Evolutionary conservation across 2,329 filamentous ascomycete species (phyloP).

Genomic region (Fusarium austroafricanum): DNA sequence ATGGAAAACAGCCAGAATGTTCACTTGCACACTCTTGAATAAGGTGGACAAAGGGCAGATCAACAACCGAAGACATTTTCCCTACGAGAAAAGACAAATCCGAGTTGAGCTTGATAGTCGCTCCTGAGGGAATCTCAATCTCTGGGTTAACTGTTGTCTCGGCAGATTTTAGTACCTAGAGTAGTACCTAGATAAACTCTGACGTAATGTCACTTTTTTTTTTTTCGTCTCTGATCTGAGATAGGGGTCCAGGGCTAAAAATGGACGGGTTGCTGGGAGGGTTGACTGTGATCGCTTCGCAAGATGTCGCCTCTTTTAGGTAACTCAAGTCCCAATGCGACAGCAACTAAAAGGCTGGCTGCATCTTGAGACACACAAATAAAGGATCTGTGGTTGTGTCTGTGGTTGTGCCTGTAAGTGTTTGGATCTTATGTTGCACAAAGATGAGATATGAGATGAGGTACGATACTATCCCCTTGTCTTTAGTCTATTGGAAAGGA

Average conservation of each 20-base stretch:
- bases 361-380: constrained; percentile 19
- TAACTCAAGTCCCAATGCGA: constrained; percentile 17
- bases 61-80: background rate
- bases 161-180: constrained; percentile 8
- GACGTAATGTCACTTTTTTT: constrained; percentile 29
- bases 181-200: constrained; percentile 15
- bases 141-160: constrained; percentile 16
- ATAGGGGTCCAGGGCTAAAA: constrained; percentile 23
- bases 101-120: background rate
- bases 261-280: background rate
- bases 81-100: constrained; percentile 16
- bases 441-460: constrained; percentile 15
- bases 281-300: background rate
- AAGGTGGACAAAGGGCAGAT: background rate
- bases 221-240: background rate
- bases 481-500: background rate
- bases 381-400: background rate
- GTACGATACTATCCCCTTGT: constrained; percentile 1
- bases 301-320: background rate
- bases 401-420: background rate
- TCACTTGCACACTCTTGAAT: background rate
- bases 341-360: constrained; percentile 22
- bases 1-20: background rate
- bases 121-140: background rate
- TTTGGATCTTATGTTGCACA: constrained; percentile 33